Conservation (phyloP, 2,329 filamentous ascomycete genomes). For the Penicillium sp. region DNA sequence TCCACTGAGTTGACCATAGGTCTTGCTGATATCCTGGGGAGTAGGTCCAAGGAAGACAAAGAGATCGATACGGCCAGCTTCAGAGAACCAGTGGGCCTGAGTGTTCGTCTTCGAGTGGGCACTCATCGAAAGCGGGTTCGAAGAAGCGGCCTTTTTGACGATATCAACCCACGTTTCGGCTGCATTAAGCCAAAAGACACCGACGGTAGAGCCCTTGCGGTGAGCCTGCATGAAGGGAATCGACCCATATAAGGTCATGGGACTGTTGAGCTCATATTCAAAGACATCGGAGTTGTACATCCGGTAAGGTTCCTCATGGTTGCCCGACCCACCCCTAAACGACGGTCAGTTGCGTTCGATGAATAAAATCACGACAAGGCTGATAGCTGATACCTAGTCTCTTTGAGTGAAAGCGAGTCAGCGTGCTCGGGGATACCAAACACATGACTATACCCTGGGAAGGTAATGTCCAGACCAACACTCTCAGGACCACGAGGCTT, state of each 20-base stretch:
- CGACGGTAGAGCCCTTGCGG: conserved; percentile 85
- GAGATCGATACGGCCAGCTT: conserved; percentile 80
- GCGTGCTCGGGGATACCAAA: conserved; percentile 93
- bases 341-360: conserved; percentile 18
- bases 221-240: conserved; percentile 99
- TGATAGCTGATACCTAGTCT: conserved; percentile 61
- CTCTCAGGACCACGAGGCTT: conserved; percentile 96
- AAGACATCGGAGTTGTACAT: conserved; percentile 97
- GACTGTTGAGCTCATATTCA: conserved; percentile 93
- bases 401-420: conserved; percentile 77
- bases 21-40: conserved; percentile 72
- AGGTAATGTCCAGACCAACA: conserved; percentile 83
- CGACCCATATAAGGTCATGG: conserved; percentile 96
- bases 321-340: conserved; percentile 67
- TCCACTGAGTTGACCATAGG: conserved; percentile 85
- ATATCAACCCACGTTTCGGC: conserved; percentile 98
- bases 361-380: background rate
- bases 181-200: conserved; percentile 94
- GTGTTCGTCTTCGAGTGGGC: conserved; percentile 66
- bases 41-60: conserved; percentile 92
- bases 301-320: conserved; percentile 83
- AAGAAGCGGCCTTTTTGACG: conserved; percentile 66
- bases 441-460: conserved; percentile 85
- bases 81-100: conserved; percentile 94
- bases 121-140: conserved; percentile 73